Percentiles rank a stretch among this genome's conserved stretches.
phyloP scores from a whole-genome alignment of 2,329 filamentous ascomycete species.

The Cladosporium sp. region DNA sequence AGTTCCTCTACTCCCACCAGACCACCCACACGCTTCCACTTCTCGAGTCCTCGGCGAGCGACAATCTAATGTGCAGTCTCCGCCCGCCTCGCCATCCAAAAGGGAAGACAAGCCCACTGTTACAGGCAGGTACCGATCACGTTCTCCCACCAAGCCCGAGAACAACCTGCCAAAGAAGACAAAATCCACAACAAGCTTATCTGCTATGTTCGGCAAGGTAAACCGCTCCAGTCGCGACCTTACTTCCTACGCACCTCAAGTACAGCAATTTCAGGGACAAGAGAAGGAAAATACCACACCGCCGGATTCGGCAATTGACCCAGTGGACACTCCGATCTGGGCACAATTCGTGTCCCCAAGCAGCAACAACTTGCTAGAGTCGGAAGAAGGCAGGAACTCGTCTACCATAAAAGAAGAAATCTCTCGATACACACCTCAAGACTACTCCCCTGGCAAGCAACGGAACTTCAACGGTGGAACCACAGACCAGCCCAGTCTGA shows the following conservation, averaged over 20 bases:
- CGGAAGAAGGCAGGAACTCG: conserved; percentile 43
- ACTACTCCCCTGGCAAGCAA: conserved; percentile 59
- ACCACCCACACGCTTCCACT: conserved; percentile 42
- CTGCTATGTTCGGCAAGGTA: conserved; percentile 67
- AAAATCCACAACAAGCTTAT: conserved; percentile 79
- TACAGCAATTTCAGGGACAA: conserved; percentile 48
- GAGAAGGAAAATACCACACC: conserved; percentile 83
- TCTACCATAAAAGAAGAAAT: conserved; percentile 52
- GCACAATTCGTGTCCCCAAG: conserved; percentile 63
- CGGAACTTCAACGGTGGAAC: conserved; percentile 48
- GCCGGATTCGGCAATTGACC: conserved; percentile 41
- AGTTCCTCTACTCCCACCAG: conserved; percentile 45
- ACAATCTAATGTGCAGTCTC: conserved; percentile 30
- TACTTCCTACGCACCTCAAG: conserved; percentile 42
- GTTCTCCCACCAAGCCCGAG: conserved; percentile 5
- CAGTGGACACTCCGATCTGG: conserved; percentile 65
- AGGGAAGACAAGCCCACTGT: not conserved
- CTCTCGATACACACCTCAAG: conserved; percentile 54
- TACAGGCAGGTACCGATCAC: not conserved
- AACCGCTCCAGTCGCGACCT: conserved; percentile 62
- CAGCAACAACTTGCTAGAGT: conserved; percentile 39
- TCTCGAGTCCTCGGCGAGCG: conserved; percentile 27
- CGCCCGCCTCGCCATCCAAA: conserved; percentile 28
- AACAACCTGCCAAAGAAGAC: conserved; percentile 54
- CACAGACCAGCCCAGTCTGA: conserved; percentile 38